These are phyloP conservation scores for Ascomycota sp. DNA, from an alignment of 2,329 filamentous ascomycete genomes.

Conservation along the genomic window DNA sequence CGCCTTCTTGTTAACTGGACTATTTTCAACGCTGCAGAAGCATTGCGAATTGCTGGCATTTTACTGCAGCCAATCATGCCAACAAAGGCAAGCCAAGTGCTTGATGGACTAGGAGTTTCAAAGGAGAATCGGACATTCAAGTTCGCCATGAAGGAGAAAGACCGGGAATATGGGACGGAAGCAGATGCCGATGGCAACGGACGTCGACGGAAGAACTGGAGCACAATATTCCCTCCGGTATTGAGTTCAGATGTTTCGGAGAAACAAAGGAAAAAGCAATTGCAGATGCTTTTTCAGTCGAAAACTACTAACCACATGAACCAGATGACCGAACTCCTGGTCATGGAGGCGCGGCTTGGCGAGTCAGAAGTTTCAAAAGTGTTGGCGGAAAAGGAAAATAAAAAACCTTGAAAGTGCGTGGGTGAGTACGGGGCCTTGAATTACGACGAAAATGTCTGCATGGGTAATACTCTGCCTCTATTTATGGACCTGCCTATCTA, in stretches of 20 bases:
- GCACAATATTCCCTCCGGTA: slow-evolving; percentile 30
- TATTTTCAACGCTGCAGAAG: slow-evolving; percentile 55
- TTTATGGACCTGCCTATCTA: too few relatives aligned
- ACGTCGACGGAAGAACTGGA: slow-evolving; percentile 15
- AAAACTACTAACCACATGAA: slow-evolving; percentile 10
- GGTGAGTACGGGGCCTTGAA: too few relatives aligned
- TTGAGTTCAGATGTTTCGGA: slow-evolving; percentile 8
- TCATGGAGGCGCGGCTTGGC: slow-evolving; percentile 10
- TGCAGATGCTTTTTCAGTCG: slow-evolving; percentile 3
- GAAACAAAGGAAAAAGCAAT: slow-evolving; percentile 5
- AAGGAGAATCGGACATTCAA: slow-evolving; percentile 38
- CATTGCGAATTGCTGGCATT: slow-evolving; percentile 61
- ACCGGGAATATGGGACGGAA: slow-evolving; percentile 45
- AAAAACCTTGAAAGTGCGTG: too few relatives aligned
- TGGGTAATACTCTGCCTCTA: too few relatives aligned
- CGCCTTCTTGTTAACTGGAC: slow-evolving; percentile 28
- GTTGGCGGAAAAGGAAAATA: slow-evolving; percentile 3
- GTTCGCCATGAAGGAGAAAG: slow-evolving; percentile 40
- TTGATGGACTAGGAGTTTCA: slow-evolving; percentile 60
- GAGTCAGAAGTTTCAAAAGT: slow-evolving; percentile 6
- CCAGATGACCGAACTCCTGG: slow-evolving; percentile 8
- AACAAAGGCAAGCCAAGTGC: slow-evolving; percentile 45
- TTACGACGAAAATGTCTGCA: too few relatives aligned
- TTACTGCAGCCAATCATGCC: slow-evolving; percentile 86
- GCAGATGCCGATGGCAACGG: slow-evolving; percentile 6